Conservation (phyloP, 345 rosid genomes). For the Melastoma malabathricum region DNA sequence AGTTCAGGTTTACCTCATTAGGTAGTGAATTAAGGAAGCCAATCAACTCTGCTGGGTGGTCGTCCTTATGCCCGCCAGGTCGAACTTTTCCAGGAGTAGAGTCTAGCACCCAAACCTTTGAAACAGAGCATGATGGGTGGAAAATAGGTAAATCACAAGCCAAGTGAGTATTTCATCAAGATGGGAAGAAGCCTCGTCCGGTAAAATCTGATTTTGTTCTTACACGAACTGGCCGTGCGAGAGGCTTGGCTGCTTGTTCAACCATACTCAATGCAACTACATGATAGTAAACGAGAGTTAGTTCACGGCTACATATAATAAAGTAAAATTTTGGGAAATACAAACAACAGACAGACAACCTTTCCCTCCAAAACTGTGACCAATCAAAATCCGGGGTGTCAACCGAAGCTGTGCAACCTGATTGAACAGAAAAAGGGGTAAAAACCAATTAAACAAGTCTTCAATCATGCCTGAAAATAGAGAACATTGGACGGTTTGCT, state of each 20-base stretch:
- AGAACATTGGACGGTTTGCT: background rate
- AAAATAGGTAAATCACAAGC: too few species aligned
- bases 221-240: slow-evolving; percentile 85
- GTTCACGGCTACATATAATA: background rate
- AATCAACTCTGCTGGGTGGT: slow-evolving; percentile 79
- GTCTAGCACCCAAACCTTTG: slow-evolving; percentile 89
- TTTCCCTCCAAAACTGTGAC: slow-evolving; percentile 99
- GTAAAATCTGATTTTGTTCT: slow-evolving; percentile 11
- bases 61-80: slow-evolving; percentile 80
- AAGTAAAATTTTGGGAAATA: background rate
- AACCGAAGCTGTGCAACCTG: slow-evolving; percentile 68
- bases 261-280: slow-evolving; percentile 94
- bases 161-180: too few species aligned
- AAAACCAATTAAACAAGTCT: slow-evolving; percentile 3
- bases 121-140: background rate
- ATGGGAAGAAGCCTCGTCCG: too few species aligned
- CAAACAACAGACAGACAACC: slow-evolving; percentile 21
- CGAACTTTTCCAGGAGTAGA: slow-evolving; percentile 94
- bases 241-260: slow-evolving; percentile 95
- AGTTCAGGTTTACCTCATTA: slow-evolving; percentile 31
- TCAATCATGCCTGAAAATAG: background rate
- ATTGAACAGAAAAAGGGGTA: slow-evolving; percentile 6
- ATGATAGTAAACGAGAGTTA: background rate
- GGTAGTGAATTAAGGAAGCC: slow-evolving; percentile 56
- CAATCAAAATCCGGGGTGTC: slow-evolving; percentile 81